Conservation (phyloP, 768 basidiomycete species). For the Pleurotus ostreatus region DNA sequence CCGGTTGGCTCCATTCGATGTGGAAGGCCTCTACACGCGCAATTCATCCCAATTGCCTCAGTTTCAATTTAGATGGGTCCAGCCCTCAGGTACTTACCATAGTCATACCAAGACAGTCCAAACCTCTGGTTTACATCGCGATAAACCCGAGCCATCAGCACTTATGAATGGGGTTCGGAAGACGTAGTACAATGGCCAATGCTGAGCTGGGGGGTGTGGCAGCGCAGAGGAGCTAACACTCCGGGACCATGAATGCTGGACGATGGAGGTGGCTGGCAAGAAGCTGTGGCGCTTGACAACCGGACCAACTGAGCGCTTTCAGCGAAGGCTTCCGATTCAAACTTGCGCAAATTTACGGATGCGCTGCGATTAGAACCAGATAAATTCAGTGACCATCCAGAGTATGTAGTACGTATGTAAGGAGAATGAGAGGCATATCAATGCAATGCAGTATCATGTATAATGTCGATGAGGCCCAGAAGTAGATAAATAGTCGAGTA, state of each 20-base stretch:
- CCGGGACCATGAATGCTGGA: neutral
- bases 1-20: constrained; percentile 63
- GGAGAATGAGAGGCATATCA: constrained; percentile 11
- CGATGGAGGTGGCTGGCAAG: too few relatives aligned
- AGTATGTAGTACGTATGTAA: constrained; percentile 1
- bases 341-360: neutral
- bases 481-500: neutral
- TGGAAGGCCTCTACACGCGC: constrained; percentile 43
- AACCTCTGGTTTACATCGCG: constrained; percentile 54
- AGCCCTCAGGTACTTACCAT: constrained; percentile 34
- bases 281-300: too few relatives aligned
- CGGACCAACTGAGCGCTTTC: neutral
- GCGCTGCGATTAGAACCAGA: neutral
- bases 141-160: constrained; percentile 46
- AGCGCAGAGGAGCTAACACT: neutral
- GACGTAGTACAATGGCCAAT: constrained; percentile 1
- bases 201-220: neutral
- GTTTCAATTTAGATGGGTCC: neutral
- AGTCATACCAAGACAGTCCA: constrained; percentile 60
- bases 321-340: neutral
- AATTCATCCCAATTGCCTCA: neutral
- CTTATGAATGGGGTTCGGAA: neutral
- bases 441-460: neutral
- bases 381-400: constrained; percentile 11
- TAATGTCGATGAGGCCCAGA: neutral